A percentile compares a stretch with the other conserved stretches of the same genome.
Conservation (phyloP, 345 rosid genomes). For the Gossypium stocksii region DNA sequence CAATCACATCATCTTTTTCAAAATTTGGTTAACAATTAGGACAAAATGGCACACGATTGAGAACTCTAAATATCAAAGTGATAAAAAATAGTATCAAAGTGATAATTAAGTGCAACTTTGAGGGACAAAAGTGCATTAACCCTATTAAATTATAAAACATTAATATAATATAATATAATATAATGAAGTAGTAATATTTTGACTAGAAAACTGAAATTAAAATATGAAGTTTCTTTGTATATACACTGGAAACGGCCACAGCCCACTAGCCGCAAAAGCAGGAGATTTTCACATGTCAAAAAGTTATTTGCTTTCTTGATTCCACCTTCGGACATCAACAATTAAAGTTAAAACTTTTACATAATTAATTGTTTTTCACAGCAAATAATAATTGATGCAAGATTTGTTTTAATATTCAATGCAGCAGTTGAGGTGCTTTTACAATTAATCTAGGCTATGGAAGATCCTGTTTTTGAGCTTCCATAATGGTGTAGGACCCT, state of each 20-base stretch:
- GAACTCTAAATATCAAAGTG: too few relatives aligned
- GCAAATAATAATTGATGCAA: background rate
- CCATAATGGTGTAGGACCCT: conserved; percentile 24
- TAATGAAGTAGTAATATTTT: background rate
- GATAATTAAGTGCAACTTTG: too few relatives aligned
- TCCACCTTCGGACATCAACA: conserved; percentile 36
- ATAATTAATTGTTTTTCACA: conserved; percentile 13
- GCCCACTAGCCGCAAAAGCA: conserved; percentile 46
- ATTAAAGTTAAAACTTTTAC: conserved; percentile 24
- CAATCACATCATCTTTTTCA: too few relatives aligned
- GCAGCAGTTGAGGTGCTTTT: conserved; percentile 12
- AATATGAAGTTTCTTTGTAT: background rate
- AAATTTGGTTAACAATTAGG: too few relatives aligned
- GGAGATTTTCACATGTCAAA: conserved; percentile 47
- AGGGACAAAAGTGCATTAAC: too few relatives aligned
- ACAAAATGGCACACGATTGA: too few relatives aligned
- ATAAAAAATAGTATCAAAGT: too few relatives aligned
- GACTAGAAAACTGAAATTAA: background rate
- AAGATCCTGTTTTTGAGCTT: conserved; percentile 35
- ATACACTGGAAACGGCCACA: background rate
- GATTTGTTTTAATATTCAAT: background rate
- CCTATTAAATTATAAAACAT: background rate
- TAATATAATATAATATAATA: background rate
- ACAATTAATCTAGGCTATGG: conserved; percentile 13
- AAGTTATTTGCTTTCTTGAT: conserved; percentile 13